Evolutionary conservation across 2,329 filamentous ascomycete species (phyloP).

Genomic region (Aspergillus piperis): DNA sequence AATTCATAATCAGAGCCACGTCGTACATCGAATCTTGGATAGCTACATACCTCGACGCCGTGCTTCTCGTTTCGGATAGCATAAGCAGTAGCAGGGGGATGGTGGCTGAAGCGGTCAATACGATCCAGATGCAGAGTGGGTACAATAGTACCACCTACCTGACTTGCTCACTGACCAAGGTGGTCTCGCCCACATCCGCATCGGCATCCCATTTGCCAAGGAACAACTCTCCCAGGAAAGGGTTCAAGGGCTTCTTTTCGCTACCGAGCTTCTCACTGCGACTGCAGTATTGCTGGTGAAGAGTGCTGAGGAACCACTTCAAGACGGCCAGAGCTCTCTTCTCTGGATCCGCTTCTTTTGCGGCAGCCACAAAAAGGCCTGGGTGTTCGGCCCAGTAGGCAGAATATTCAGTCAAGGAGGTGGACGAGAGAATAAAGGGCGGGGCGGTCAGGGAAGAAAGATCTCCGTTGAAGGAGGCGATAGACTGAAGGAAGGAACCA

Average conservation of each 20-base stretch:
- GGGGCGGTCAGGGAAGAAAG: conserved; percentile 78
- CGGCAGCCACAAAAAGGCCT: conserved; percentile 75
- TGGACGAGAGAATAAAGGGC: conserved; percentile 78
- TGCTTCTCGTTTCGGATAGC: conserved; percentile 84
- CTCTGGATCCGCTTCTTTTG: conserved; percentile 73
- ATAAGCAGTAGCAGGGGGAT: conserved; percentile 93
- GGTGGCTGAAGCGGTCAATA: conserved; percentile 60
- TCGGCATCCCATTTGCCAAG: conserved; percentile 85
- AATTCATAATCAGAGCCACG: not conserved
- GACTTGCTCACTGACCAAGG: conserved; percentile 91
- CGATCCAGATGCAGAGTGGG: not conserved
- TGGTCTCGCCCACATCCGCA: conserved; percentile 69
- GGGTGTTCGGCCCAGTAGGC: conserved; percentile 83
- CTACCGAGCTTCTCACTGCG: conserved; percentile 79
- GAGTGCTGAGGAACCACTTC: conserved; percentile 91
- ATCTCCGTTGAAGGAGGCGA: conserved; percentile 80
- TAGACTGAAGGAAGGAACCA: conserved; percentile 52
- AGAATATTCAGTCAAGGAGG: conserved; percentile 77
- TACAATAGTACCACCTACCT: conserved; percentile 48
- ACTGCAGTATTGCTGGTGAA: conserved; percentile 80
- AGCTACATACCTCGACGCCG: conserved; percentile 61
- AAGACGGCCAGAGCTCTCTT: conserved; percentile 85
- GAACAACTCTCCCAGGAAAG: conserved; percentile 93
- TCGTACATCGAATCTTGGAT: not conserved
- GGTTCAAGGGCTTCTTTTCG: conserved; percentile 97